Evolutionary conservation across 2,329 filamentous ascomycete species (phyloP), one percentile per base, ranked within the genome.

Genomic region (Sarocladiaceae sp.): DNA sequence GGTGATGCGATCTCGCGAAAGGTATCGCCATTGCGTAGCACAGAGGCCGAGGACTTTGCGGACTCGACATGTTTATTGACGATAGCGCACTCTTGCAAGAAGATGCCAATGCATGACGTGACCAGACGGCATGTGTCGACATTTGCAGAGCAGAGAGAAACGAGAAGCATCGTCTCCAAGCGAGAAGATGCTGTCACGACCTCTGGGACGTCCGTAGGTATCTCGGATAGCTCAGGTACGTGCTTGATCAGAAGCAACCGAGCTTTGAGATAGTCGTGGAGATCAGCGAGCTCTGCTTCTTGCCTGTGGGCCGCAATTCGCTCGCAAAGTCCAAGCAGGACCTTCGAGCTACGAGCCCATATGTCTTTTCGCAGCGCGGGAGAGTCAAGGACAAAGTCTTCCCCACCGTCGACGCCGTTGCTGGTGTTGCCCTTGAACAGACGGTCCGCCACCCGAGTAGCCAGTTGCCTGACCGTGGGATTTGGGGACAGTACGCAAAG

Each of bases 61-160:
- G 75, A 68, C 51, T 78, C 75, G 25, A 73, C 71, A 20, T 73
- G 70, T 11, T 73, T 72, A 54, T 83, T 76, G 17, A 84, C 71
- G 36, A 81, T 71, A 13, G 71, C 69, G 56, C 77, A 81, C 61
- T 86, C 83, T 51, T 86, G 78, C n/a, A 84, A 75, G 55, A 84
- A 80, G 1, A 83, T 66, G 3, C 75, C 75, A 51, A 87, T 80
- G 58, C 80, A 84, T 13, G 75, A 76, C 1, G 82, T 86, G 8
- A 85, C 82, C 13, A 83, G 68, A 57, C 84, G 83, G 59, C 84
- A 87, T 7, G 77, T 80, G 44, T 85, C 81, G 31, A 87, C 78
- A 54, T 85, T 81, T 6, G 82, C 74, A 15, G 83, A 86, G 60
- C 84, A 87, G 7, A 87, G 72, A 1, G 81, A 79, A 10, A 86